Base-by-base conservation (phyloP, 306 rosid species). In the Cicer pinnatifidum region DNA sequence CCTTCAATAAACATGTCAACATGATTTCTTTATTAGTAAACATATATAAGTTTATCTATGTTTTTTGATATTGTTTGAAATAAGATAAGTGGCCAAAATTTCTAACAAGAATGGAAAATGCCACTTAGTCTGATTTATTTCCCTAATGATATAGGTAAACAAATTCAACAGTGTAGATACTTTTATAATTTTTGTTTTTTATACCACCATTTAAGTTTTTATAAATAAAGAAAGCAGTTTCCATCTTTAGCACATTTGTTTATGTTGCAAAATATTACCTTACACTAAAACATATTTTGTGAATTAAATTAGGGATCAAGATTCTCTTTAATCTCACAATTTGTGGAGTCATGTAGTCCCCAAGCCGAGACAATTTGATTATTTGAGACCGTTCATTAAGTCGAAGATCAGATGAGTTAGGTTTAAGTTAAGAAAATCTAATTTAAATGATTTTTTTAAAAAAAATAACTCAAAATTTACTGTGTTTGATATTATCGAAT, bases 31-130 rank as follows among this genome's bases (percentile, higher is more conserved):
- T 11, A 45, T 9, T 7, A 45, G 56, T 66, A 33, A 16, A 65
- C 67, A 75, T 41, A 54, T 59, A 48, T n/a, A 11, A 17, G 19
- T 4, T 43, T 6, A 12, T 48, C 37, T 37, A 6, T 45, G 11
- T 2, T 23, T 35, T 8, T 61, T 61, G 33, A 58, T 17, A 41
- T 23, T 23, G 17, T 40, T 52, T 52, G 48, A 35, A 46, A 45
- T 15, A 73, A 58, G 59, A 33, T 38, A 63, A 75, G 8, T 54
- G 12, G 28, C 69, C 11, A 67, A 69, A 67, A n/a, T 6, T 59
- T 59, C 2, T 0, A 45, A 44, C 50, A 54, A 76, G 46, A 28
- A 43, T 28, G 47, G 45, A 77, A 16, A 37, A 10, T 69, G 53
- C 15, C 47, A n/a, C 51, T 69, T 39, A 17, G 9, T 69, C 20